Percentiles rank a stretch among this genome's conserved stretches.
Evolutionary conservation across 2,329 filamentous ascomycete species (phyloP).

Genomic region (Cryphonectria parasitica): DNA sequence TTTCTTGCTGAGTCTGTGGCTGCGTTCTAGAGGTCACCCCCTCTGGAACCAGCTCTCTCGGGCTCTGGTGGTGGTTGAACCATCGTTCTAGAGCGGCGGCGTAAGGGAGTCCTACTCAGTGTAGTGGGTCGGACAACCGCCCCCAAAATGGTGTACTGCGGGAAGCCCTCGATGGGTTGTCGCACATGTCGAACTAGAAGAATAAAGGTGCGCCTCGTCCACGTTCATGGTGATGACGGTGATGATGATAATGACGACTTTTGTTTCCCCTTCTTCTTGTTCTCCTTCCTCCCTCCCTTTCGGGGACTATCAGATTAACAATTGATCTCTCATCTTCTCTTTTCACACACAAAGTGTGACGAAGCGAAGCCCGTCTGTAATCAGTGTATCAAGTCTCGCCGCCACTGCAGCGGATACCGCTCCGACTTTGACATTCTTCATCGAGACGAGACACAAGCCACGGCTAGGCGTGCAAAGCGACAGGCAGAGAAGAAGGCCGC

Average conservation of each 20-base stretch:
- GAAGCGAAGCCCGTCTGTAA: constrained; percentile 68
- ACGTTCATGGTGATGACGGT: background rate
- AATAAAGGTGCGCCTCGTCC: constrained; percentile 64
- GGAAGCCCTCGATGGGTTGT: constrained; percentile 69
- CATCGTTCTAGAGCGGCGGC: too few relatives aligned
- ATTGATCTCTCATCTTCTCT: background rate
- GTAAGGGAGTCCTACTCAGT: background rate
- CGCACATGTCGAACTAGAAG: constrained; percentile 74
- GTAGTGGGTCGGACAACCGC: background rate
- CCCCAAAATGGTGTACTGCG: constrained; percentile 64
- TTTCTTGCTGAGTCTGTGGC: background rate
- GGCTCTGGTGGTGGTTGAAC: background rate
- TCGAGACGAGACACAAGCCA: constrained; percentile 72
- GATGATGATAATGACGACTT: background rate
- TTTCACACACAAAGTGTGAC: constrained; percentile 56
- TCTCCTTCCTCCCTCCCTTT: background rate
- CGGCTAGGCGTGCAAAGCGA: constrained; percentile 65
- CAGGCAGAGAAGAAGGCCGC: constrained; percentile 53
- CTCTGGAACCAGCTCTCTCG: background rate
- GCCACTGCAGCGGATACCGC: constrained; percentile 68
- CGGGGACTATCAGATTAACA: background rate
- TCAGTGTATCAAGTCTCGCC: constrained; percentile 66
- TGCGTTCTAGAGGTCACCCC: background rate
- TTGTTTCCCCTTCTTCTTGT: background rate
- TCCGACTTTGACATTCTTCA: constrained; percentile 74